Conservation (phyloP, 2,329 filamentous ascomycete genomes). For the Tolypocladium ophioglossoides region DNA sequence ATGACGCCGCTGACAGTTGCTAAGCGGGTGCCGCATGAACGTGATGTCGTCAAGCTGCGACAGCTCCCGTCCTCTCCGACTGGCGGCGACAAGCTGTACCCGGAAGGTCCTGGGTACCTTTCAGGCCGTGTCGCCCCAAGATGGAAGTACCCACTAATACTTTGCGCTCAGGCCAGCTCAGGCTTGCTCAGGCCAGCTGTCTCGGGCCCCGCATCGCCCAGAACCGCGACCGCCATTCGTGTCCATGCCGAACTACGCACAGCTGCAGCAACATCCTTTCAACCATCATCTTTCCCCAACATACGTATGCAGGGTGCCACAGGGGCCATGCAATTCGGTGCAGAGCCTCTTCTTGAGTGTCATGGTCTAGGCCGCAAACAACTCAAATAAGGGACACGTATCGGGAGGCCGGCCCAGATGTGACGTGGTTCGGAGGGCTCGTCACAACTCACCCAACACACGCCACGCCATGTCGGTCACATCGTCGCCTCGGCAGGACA, state of each 20-base stretch:
- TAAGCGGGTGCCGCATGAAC: neutral
- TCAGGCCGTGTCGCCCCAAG: neutral
- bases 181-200: neutral
- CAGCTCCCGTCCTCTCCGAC: neutral
- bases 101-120: neutral
- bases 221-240: neutral
- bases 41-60: neutral
- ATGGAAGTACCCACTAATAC: neutral
- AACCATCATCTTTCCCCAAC: neutral
- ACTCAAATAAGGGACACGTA: neutral
- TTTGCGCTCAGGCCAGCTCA: neutral
- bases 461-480: conserved; percentile 13
- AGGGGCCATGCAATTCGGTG: neutral
- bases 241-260: too few relatives aligned
- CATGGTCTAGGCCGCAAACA: neutral
- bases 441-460: neutral
- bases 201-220: neutral
- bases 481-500: conserved; percentile 11
- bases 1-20: neutral
- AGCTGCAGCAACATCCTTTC: neutral
- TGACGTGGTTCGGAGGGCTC: neutral
- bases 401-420: neutral
- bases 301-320: neutral
- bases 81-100: neutral
- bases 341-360: neutral